Conservation (phyloP, 441 rosid species). For the Pelargonium fulgidum region DNA sequence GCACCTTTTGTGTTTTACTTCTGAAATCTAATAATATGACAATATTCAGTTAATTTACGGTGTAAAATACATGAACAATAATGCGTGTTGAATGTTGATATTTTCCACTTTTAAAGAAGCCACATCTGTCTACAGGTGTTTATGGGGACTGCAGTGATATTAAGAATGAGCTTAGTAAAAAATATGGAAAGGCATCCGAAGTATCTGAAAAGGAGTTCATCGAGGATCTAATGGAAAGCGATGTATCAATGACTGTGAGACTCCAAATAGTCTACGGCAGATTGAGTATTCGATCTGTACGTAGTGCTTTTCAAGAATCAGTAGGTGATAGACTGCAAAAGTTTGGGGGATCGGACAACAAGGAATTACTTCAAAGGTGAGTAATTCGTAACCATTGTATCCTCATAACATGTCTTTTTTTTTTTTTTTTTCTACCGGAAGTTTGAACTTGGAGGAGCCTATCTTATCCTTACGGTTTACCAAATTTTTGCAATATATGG, state of each 20-base stretch:
- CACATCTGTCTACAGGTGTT: constrained; percentile 38
- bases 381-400: neutral
- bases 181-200: constrained; percentile 45
- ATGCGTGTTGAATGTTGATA: neutral
- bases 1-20: no score
- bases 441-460: no score
- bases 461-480: no score
- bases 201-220: constrained; percentile 43
- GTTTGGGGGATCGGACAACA: constrained; percentile 53
- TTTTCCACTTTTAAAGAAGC: neutral
- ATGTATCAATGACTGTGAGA: constrained; percentile 55
- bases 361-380: constrained; percentile 78
- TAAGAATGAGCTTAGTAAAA: constrained; percentile 49
- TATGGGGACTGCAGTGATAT: constrained; percentile 60
- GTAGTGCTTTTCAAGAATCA: constrained; percentile 77
- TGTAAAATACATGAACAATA: no score
- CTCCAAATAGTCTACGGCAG: constrained; percentile 70
- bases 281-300: constrained; percentile 64
- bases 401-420: neutral
- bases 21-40: neutral
- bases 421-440: no score
- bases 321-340: constrained; percentile 73
- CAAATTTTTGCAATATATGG: no score
- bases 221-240: constrained; percentile 58
- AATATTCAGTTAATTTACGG: no score